Evolutionary conservation across 805 yeast genomes (phyloP).

Genomic region (Kluyveromyces wickerhamii): DNA sequence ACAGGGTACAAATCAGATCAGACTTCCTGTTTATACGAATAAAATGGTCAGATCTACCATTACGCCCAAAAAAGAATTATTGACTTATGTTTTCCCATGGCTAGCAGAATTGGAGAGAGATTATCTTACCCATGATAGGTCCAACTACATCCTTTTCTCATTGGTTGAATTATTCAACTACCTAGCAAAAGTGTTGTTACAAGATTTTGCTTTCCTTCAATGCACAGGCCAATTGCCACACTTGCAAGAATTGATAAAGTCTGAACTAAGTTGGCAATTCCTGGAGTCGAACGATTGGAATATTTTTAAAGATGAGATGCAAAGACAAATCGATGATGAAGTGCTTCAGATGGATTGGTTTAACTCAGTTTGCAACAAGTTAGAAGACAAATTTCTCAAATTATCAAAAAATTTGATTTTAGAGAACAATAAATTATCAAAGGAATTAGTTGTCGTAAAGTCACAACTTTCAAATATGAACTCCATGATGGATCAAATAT

Average conservation of each 20-base stretch:
- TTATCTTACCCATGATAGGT: slow-evolving; percentile 21
- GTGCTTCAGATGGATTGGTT: slow-evolving; percentile 6
- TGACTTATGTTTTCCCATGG: slow-evolving; percentile 27
- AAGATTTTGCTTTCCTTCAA: slow-evolving; percentile 24
- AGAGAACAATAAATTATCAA: slow-evolving; percentile 25
- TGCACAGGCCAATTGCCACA: slow-evolving; percentile 20
- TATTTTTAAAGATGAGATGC: slow-evolving; percentile 8
- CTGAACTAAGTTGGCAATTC: slow-evolving; percentile 25
- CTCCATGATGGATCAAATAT: slow-evolving; percentile 22
- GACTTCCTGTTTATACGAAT: not conserved
- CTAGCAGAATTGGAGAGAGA: slow-evolving; percentile 22
- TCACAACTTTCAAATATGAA: slow-evolving; percentile 21
- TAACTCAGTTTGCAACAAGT: slow-evolving; percentile 6
- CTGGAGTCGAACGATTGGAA: slow-evolving; percentile 19
- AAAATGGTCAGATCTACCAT: slow-evolving; percentile 10
- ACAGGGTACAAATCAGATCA: not conserved
- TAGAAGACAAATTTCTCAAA: slow-evolving; percentile 14
- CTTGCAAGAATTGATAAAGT: slow-evolving; percentile 22
- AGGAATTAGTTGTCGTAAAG: slow-evolving; percentile 24
- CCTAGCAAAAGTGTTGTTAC: slow-evolving; percentile 23
- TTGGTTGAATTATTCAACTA: slow-evolving; percentile 28
- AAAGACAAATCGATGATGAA: slow-evolving; percentile 7
- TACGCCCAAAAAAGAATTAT: slow-evolving; percentile 20
- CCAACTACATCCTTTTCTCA: slow-evolving; percentile 27
- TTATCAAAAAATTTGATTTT: slow-evolving; percentile 24